Conservation (phyloP, 1,284 basidiomycete species). For the Boletus smithii region DNA sequence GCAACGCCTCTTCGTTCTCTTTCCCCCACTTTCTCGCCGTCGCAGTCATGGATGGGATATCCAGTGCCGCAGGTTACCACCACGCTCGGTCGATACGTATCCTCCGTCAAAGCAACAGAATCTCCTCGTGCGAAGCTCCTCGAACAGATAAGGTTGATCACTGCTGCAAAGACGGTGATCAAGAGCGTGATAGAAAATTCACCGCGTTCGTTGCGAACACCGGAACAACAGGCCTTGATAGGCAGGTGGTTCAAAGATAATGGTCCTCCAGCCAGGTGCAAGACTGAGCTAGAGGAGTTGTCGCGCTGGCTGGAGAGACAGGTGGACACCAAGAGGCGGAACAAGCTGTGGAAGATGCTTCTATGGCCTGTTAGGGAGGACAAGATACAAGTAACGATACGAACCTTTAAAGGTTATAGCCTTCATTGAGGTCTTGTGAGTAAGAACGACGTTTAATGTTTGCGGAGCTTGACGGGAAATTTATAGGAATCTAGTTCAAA, state of each 20-base stretch:
- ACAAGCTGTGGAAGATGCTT: background rate
- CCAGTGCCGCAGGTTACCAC: background rate
- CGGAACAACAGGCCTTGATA: background rate
- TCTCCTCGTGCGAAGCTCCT: conserved; percentile 1
- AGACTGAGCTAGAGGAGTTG: background rate
- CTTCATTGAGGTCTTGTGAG: background rate
- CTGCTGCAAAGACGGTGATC: background rate
- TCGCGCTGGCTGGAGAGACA: background rate
- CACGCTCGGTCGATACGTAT: background rate
- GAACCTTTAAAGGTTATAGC: background rate
- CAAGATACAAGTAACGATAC: background rate
- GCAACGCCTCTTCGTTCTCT: no score
- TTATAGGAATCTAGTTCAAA: background rate
- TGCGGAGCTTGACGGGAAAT: background rate
- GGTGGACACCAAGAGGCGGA: background rate
- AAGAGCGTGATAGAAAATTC: background rate
- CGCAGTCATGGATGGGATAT: conserved; percentile 11
- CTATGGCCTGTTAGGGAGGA: background rate
- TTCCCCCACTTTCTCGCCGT: no score
- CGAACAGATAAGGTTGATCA: background rate
- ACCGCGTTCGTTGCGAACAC: background rate
- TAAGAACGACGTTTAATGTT: no score
- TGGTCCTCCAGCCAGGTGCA: background rate
- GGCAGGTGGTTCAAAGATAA: background rate
- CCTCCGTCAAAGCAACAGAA: conserved; percentile 1